Conservation (phyloP, 331 rosid species). For the Quercus tomentella region DNA sequence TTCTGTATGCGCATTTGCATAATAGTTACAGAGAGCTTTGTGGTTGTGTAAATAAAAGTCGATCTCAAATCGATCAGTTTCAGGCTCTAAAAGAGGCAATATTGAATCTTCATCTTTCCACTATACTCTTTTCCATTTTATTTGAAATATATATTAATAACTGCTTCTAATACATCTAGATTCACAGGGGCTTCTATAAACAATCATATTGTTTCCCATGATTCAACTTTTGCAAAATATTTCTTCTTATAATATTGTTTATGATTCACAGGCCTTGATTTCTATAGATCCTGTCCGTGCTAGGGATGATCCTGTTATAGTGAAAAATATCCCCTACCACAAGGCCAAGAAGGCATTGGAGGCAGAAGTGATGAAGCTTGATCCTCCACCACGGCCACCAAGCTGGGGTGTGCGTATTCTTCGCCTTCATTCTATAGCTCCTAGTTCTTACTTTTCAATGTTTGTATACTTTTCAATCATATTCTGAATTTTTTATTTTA, state of each 20-base stretch:
- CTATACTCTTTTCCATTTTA: background rate
- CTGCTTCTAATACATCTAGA: background rate
- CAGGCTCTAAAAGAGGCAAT: background rate
- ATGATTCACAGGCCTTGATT: constrained; percentile 63
- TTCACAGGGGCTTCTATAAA: background rate
- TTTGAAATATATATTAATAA: background rate
- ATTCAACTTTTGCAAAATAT: constrained; percentile 6
- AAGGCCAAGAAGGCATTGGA: constrained; percentile 87
- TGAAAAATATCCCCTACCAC: constrained; percentile 72
- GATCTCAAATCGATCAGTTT: background rate
- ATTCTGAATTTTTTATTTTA: background rate
- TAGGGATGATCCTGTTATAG: constrained; percentile 82
- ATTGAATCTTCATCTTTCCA: background rate
- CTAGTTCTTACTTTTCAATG: background rate
- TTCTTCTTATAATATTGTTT: constrained; percentile 4
- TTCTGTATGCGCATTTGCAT: background rate
- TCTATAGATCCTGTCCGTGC: constrained; percentile 91
- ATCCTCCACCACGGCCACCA: constrained; percentile 88
- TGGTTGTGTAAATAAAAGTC: background rate
- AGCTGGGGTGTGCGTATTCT: constrained; percentile 84
- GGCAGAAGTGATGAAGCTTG: constrained; percentile 76
- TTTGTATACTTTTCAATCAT: background rate
- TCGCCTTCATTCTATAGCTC: constrained; percentile 7
- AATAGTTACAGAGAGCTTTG: background rate
- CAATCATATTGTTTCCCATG: background rate